A percentile compares a stretch with the other conserved stretches of the same genome.
These are phyloP conservation scores for Pyrus bretschneideri DNA, from an alignment of 306 rosid species.

Conservation along the genomic window DNA sequence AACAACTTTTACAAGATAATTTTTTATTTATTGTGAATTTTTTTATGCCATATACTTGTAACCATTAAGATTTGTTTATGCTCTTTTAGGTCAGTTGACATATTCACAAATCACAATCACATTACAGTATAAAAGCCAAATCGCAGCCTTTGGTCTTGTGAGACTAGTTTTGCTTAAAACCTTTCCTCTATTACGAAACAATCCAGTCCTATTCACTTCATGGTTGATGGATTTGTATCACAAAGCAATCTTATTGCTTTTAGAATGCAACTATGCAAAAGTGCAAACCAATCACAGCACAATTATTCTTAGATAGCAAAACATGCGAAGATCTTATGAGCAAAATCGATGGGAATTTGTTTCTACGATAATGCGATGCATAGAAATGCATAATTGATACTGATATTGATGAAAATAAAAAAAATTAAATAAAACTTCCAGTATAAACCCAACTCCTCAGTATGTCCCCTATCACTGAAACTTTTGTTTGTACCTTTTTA, in stretches of 20 bases:
- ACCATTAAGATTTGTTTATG: background rate
- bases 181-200: background rate
- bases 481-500: conserved; percentile 45
- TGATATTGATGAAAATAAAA: too few relatives aligned
- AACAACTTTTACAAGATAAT: background rate
- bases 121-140: background rate
- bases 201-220: background rate
- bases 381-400: too few relatives aligned
- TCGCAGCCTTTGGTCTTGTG: background rate
- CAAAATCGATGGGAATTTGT: too few relatives aligned
- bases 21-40: too few relatives aligned
- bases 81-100: background rate
- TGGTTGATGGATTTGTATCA: background rate
- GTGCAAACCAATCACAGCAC: too few relatives aligned
- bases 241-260: too few relatives aligned
- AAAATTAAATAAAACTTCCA: background rate
- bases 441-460: background rate
- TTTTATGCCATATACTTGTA: background rate
- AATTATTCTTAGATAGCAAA: too few relatives aligned
- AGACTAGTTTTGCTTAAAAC: background rate
- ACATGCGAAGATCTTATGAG: too few relatives aligned
- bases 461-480: background rate
- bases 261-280: too few relatives aligned
- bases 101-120: background rate
- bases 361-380: too few relatives aligned